Evolutionary conservation across 1,284 basidiomycete genomes (phyloP), one percentile per base, ranked within the genome.

Genomic region (Fomitiporia mediterranea): DNA sequence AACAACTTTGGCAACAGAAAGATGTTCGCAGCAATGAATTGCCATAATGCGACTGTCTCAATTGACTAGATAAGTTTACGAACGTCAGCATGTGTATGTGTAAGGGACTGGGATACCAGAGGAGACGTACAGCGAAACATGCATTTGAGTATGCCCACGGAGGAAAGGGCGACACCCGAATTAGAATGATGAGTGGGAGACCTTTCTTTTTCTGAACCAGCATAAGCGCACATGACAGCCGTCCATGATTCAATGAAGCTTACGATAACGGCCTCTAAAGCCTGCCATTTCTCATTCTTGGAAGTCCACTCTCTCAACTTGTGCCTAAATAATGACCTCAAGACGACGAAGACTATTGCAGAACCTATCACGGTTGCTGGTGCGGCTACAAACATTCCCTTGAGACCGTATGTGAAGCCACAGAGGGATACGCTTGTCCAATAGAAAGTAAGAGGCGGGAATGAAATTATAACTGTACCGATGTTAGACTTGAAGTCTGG

Each of bases 81-180:
- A 23, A 43, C 9, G n/a, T 25, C 17, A 23, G 42, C 11, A 39
- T 13, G 37, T n/a, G n/a, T n/a, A n/a, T n/a, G 15, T 4, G 37
- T 3, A 39, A 13, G 15, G n/a, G 35, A 27, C 48, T 30, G 48
- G 57, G 49, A 25, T 28, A 4, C n/a, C 48, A 34, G n/a, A 44
- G n/a, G 21, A 23, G 2, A 73, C 84, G 71, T 61, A 87, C 87
- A 37, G 89, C 84, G 65, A 92, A 90, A 11, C 91, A 72, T 0
- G 83, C 74, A 62, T 91, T 92, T 13, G 86, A 82, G 65, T 91
- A 92, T 0, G 85, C 84, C 88, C 88, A 86, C 17, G 90, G 89
- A 53, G 90, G 89, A 65, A 93, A 81, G 2, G 91, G 86, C 4
- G 86, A 91, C 19, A 89, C 68, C n/a, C 90, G 82, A 61, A 92